These are phyloP conservation scores for Salvia splendens DNA, from an alignment of 257 asterid species.

Conservation along the genomic window DNA sequence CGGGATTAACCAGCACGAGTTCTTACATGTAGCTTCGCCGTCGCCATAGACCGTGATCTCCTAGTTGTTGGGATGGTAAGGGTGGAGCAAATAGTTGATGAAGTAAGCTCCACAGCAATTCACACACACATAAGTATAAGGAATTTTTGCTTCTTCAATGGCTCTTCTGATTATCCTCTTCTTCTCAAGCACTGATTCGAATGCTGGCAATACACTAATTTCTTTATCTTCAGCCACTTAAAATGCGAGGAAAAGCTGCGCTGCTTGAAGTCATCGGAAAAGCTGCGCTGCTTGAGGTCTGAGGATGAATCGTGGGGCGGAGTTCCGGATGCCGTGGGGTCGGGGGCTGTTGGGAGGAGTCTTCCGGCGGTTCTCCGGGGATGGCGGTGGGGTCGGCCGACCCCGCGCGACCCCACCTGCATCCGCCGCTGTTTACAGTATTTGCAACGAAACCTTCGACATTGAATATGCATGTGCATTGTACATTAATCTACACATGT, in stretches of 20 bases:
- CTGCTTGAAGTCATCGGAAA: too few relatives aligned
- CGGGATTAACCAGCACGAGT: too few relatives aligned
- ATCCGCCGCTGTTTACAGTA: too few relatives aligned
- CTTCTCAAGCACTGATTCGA: constrained; percentile 31
- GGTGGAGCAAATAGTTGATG: constrained; percentile 30
- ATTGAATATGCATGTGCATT: background rate
- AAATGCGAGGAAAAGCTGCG: too few relatives aligned
- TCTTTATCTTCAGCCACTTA: constrained; percentile 50
- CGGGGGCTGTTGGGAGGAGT: too few relatives aligned
- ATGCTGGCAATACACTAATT: constrained; percentile 16
- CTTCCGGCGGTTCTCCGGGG: too few relatives aligned
- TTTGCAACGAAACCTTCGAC: constrained; percentile 8
- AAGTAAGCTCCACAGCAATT: constrained; percentile 42
- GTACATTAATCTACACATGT: too few relatives aligned
- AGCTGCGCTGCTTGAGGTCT: too few relatives aligned
- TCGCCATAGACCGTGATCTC: constrained; percentile 47
- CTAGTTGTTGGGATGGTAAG: constrained; percentile 37
- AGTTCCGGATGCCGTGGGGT: too few relatives aligned
- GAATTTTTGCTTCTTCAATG: constrained; percentile 49
- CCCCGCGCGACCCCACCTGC: too few relatives aligned
- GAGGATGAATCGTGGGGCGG: too few relatives aligned
- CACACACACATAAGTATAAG: constrained; percentile 49
- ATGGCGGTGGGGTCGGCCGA: too few relatives aligned
- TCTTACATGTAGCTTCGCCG: constrained; percentile 49
- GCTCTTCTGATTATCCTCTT: constrained; percentile 54